Conservation (phyloP, 208 protist genomes). For the Leishmania tropica region DNA sequence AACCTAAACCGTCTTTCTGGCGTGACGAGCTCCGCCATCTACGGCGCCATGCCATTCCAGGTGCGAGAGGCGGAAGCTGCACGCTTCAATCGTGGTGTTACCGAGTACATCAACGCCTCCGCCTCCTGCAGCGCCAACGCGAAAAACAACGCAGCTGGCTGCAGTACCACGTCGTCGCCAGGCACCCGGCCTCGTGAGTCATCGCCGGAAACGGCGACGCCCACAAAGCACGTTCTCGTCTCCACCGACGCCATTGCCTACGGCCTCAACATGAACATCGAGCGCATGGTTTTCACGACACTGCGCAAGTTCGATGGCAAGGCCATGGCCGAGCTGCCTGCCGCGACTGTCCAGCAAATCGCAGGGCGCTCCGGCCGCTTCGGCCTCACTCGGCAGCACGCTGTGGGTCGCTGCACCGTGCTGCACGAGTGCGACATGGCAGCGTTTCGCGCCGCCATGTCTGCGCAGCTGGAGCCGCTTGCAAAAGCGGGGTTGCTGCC, state of each 20-base stretch:
- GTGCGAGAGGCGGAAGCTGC: slow-evolving; percentile 80
- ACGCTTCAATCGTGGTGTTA: slow-evolving; percentile 83
- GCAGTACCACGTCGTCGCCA: neutral
- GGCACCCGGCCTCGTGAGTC: neutral
- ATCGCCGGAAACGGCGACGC: neutral
- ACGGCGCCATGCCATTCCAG: slow-evolving; percentile 93
- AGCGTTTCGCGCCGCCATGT: slow-evolving; percentile 18
- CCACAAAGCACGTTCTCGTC: slow-evolving; percentile 80
- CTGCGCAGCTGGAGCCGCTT: slow-evolving; percentile 25
- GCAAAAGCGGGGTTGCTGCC: slow-evolving; percentile 68
- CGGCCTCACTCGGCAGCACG: slow-evolving; percentile 45
- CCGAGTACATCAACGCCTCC: slow-evolving; percentile 7
- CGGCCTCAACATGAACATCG: slow-evolving; percentile 96
- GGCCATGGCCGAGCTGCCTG: slow-evolving; percentile 37
- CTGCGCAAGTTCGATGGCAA: slow-evolving; percentile 87
- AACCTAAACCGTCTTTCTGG: slow-evolving; percentile 48
- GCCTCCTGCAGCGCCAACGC: neutral
- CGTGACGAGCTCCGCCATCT: slow-evolving; percentile 79
- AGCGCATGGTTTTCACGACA: slow-evolving; percentile 84
- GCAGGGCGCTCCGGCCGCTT: slow-evolving; percentile 91
- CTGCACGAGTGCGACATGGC: slow-evolving; percentile 51
- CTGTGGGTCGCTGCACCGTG: slow-evolving; percentile 66
- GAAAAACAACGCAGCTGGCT: neutral
- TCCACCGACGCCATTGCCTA: slow-evolving; percentile 96
- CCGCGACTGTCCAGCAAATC: slow-evolving; percentile 70